These are phyloP conservation scores for Deuterostichococcus epilithicus DNA, from an alignment of 139 green algal genomes.

Conservation along the genomic window DNA sequence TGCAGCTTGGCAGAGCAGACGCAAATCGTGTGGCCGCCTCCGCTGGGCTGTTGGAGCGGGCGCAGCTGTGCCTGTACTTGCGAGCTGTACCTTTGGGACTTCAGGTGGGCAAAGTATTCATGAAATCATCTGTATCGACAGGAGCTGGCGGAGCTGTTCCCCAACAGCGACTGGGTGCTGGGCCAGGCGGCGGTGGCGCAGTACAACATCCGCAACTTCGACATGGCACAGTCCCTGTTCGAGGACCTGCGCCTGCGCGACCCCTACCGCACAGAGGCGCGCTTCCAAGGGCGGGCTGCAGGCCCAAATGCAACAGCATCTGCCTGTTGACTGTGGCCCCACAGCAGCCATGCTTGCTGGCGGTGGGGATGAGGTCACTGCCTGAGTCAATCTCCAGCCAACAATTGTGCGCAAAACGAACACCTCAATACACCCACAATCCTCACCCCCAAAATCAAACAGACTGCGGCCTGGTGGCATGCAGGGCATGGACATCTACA, in stretches of 20 bases:
- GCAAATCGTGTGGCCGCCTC: too few species aligned
- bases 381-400: too few species aligned
- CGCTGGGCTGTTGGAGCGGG: too few species aligned
- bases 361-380: too few species aligned
- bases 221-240: constrained; percentile 81
- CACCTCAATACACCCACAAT: not conserved
- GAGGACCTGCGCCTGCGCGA: constrained; percentile 81
- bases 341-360: too few species aligned
- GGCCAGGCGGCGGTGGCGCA: constrained; percentile 74
- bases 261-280: constrained; percentile 75
- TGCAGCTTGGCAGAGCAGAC: too few species aligned
- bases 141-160: constrained; percentile 58
- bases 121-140: not conserved
- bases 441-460: constrained; percentile 10
- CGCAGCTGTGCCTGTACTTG: too few species aligned
- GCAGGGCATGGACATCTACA: constrained; percentile 90
- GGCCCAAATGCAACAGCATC: not conserved
- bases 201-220: constrained; percentile 90
- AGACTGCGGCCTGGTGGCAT: not conserved
- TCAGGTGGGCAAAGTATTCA: constrained; percentile 4
- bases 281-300: too few species aligned
- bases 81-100: too few species aligned
- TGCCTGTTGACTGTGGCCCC: not conserved
- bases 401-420: not conserved
- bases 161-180: constrained; percentile 61